phyloP scores from a whole-genome alignment of 441 rosid genomes.

The Capsella rubella region DNA sequence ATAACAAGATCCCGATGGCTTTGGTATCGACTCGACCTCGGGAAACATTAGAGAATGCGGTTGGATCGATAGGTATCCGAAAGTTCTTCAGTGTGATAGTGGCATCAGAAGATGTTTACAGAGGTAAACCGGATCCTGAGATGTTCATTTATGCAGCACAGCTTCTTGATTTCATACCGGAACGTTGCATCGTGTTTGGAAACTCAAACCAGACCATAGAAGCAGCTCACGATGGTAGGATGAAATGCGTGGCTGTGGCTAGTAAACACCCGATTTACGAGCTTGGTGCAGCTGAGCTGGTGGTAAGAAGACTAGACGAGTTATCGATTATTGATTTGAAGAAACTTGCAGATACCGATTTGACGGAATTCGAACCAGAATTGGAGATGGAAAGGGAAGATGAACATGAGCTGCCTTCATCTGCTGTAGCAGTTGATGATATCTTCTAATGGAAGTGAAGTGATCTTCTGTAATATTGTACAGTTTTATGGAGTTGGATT shows the following conservation, averaged over 20 bases:
- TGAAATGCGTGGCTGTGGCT: slow-evolving; percentile 98
- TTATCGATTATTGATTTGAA: slow-evolving; percentile 89
- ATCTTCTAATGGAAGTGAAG: slow-evolving; percentile 62
- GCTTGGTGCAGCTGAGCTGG: slow-evolving; percentile 93
- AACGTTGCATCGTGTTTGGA: slow-evolving; percentile 94
- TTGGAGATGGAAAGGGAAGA: slow-evolving; percentile 79
- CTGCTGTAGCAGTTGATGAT: slow-evolving; percentile 67
- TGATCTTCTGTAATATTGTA: slow-evolving; percentile 51
- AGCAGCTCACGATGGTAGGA: slow-evolving; percentile 93
- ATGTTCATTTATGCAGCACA: slow-evolving; percentile 93
- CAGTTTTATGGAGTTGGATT: slow-evolving; percentile 48
- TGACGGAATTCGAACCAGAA: slow-evolving; percentile 70
- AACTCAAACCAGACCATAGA: slow-evolving; percentile 91
- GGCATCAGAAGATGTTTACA: slow-evolving; percentile 86
- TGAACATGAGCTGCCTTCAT: slow-evolving; percentile 51
- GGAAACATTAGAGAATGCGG: slow-evolving; percentile 76
- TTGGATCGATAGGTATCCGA: slow-evolving; percentile 67
- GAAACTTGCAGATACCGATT: slow-evolving; percentile 84
- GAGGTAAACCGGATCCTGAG: slow-evolving; percentile 98
- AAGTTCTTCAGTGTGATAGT: slow-evolving; percentile 74
- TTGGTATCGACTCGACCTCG: slow-evolving; percentile 90
- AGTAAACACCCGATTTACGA: slow-evolving; percentile 91
- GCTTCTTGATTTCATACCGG: slow-evolving; percentile 84
- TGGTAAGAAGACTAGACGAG: slow-evolving; percentile 81
- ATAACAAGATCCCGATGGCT: slow-evolving; percentile 94